Base-by-base conservation (phyloP, 768 basidiomycete genomes). In the Mycena galericulata region DNA sequence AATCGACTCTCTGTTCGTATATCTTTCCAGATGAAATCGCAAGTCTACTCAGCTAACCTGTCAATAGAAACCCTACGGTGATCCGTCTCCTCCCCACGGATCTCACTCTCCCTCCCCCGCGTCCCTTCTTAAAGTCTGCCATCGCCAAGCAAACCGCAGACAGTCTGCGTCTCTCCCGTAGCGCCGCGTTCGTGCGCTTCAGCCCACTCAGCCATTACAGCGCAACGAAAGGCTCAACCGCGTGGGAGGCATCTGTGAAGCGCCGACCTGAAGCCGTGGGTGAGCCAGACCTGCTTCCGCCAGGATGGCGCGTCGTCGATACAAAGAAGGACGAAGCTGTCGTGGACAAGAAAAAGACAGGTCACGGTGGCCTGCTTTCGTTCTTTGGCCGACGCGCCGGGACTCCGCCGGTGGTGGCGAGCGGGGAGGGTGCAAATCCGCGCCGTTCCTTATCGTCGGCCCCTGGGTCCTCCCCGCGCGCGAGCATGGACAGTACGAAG, bases 161-260 rank as follows among this genome's bases (percentile, higher is more conserved):
- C 9, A 84, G 90, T 12, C 79, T 94, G 22, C 88, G 88, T 50
- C 77, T 91, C 55, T 92, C 92, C 0, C 86, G 90, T 66, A 87
- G 92, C 72, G 76, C 84, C 50, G 77, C 87, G 5, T 74, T 87
- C 26, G 84, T 88, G 4, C 84, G 83, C 20, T 76, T 73, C 29
- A 92, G 93, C 69, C 93, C 93, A 2, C 83, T 95, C 75, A 84
- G 90, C n/a, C 82, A 88, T 63, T 89, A 92, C 70, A 74, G 92
- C 45, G 83, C 88, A 7, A 88, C 90, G 0, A 93, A 91, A 77
- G 92, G 92, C 1, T 90, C 91, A 6, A 86, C 87, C 22, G 88
- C 92, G 24, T 95, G 94, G 94, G 91, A 94, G 75, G 83, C 83
- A 8, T 85, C 90, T 20, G 80, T 93, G 0, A 92, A 88, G 76